These are phyloP conservation scores for Penicillium salamii DNA, from an alignment of 495 filamentous ascomycete species.

Conservation along the genomic window DNA sequence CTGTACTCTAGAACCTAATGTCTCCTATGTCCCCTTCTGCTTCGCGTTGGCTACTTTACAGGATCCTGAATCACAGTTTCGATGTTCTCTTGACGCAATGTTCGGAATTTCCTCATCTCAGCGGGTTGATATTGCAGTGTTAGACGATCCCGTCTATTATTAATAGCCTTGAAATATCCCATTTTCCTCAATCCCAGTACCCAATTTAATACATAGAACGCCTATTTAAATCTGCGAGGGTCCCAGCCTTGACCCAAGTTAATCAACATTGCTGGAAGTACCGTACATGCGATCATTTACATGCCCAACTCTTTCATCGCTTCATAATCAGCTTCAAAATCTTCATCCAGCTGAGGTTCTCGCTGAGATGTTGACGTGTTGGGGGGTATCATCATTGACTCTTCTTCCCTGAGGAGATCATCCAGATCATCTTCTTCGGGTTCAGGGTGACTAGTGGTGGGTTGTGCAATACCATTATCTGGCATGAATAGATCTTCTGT, in stretches of 20 bases:
- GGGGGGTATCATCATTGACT: conserved; percentile 1
- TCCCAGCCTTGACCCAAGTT: too few species aligned
- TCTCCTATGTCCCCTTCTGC: neutral
- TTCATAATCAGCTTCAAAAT: conserved; percentile 33
- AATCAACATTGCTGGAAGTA: neutral
- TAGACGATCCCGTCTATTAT: too few species aligned
- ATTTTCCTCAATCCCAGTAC: too few species aligned
- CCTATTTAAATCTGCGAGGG: too few species aligned
- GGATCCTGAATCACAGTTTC: too few species aligned
- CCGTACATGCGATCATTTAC: conserved; percentile 9
- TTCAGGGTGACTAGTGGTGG: conserved; percentile 12
- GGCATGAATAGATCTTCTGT: conserved; percentile 28
- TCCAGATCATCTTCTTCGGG: conserved; percentile 40
- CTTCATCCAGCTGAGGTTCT: conserved; percentile 4
- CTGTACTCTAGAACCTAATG: neutral
- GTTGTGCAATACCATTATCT: conserved; percentile 15
- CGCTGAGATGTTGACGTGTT: neutral
- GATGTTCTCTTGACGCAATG: too few species aligned
- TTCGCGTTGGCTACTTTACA: too few species aligned
- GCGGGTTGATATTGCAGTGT: too few species aligned
- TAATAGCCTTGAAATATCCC: too few species aligned
- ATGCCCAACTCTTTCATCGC: conserved; percentile 32
- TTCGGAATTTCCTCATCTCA: too few species aligned
- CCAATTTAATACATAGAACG: too few species aligned
- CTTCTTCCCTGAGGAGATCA: conserved; percentile 33